Evolutionary conservation across 2,329 filamentous ascomycete species (phyloP), one percentile per base, ranked within the genome.

Genomic region (Ophiostoma populinum): DNA sequence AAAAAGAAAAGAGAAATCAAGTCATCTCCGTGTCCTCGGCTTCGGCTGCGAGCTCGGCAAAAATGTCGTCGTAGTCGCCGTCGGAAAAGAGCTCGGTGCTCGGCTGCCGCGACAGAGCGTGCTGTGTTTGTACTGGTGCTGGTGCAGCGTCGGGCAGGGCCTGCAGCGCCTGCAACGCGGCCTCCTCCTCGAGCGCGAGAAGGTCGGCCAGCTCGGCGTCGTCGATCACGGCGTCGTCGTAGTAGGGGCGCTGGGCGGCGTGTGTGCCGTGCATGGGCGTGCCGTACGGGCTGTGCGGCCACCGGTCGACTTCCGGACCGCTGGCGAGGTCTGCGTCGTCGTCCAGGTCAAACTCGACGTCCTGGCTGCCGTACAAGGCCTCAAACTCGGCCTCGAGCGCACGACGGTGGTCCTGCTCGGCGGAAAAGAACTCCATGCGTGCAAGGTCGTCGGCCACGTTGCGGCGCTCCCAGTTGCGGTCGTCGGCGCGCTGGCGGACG

Each of bases 21-120:
- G 57, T 57, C 50, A 62, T 56, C 37, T 70, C 65, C 55, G 65
- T 66, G 24, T 60, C 41, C 13, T 40, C 36, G 5, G 15, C 52
- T 21, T 3, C 62, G 54, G 65, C 59, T 34, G 71, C 52, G 24
- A 80, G 50, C 44, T 81, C 72, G 58, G 70, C 67, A 49, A 93
- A 76, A 8, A 75, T 52, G 31, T 62, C 55, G 42, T 76, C 71
- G 45, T 74, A 76, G 28, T 74, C 70, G 11, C 65, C 65, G 30
- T 74, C 69, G 35, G 57, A 62, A 21, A 60, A 50, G 1, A 50
- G 47, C 7, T 52, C 47, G 2, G 58, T 55, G 6, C 48, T 45
- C 11, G 52, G 53, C n/a, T 46, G 48, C 22, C 43, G 27, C 2
- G 25, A 46, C 9, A 43, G 33, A 3, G 15, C n/a, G 32, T 26